phyloP scores from a whole-genome alignment of 2,329 filamentous ascomycete species.

The Davidsoniella virescens region DNA sequence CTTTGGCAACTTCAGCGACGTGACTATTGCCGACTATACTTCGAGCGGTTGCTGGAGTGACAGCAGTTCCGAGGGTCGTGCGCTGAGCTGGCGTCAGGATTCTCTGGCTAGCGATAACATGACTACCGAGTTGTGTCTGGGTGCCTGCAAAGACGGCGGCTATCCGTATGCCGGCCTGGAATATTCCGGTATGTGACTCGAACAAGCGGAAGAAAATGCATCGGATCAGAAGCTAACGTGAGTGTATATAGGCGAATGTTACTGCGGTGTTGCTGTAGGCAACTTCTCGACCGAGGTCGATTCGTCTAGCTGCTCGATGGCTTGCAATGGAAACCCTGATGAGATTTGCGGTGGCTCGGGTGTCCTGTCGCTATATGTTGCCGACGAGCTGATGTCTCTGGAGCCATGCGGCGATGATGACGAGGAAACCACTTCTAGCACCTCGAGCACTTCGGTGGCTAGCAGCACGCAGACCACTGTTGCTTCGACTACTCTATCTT shows the following conservation, averaged over 20 bases:
- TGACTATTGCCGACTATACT: slow-evolving; percentile 35
- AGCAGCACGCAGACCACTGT: neutral
- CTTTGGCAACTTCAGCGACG: slow-evolving; percentile 27
- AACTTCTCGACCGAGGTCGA: slow-evolving; percentile 26
- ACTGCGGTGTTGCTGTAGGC: slow-evolving; percentile 36
- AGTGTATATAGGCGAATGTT: slow-evolving; percentile 24
- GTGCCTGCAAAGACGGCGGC: slow-evolving; percentile 26
- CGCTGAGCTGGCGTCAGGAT: slow-evolving; percentile 29
- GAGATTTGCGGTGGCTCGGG: slow-evolving; percentile 28
- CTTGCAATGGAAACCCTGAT: slow-evolving; percentile 32
- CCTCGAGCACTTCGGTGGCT: neutral
- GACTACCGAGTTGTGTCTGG: slow-evolving; percentile 28
- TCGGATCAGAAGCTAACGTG: slow-evolving; percentile 12
- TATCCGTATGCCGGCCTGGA: slow-evolving; percentile 34
- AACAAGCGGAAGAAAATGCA: slow-evolving; percentile 8
- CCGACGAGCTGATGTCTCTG: slow-evolving; percentile 31
- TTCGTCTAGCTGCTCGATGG: slow-evolving; percentile 28
- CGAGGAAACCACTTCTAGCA: slow-evolving; percentile 16
- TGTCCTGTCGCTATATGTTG: slow-evolving; percentile 30
- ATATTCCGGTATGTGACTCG: slow-evolving; percentile 16
- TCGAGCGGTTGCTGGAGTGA: slow-evolving; percentile 47
- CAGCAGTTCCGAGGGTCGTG: slow-evolving; percentile 24
- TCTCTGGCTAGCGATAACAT: slow-evolving; percentile 22
- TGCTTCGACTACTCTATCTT: slow-evolving; percentile 13
- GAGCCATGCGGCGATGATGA: slow-evolving; percentile 29